Percentiles rank a stretch among this genome's conserved stretches.
phyloP scores from a whole-genome alignment of 305 asterid genomes.

The Ajuga reptans region DNA sequence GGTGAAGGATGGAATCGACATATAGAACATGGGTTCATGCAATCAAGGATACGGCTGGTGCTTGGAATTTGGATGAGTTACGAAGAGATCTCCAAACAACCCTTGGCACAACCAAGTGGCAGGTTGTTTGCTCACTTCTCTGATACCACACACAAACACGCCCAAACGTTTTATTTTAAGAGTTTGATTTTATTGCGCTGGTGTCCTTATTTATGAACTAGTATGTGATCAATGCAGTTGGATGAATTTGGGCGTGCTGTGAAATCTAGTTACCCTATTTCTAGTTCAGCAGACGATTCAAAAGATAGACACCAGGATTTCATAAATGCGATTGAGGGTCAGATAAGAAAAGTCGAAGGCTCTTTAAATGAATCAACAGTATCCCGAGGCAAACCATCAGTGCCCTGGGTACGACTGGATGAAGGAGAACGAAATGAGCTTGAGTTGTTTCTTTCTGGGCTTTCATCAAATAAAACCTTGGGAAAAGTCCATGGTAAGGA shows the following conservation, averaged over 20 bases:
- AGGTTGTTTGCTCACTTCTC: conserved; percentile 37
- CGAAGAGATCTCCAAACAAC: conserved; percentile 70
- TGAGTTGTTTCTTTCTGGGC: conserved; percentile 67
- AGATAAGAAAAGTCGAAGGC: conserved; percentile 50
- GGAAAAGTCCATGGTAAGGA: conserved; percentile 26
- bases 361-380: conserved; percentile 44
- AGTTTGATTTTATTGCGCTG: background rate
- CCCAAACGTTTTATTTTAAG: background rate
- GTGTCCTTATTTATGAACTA: background rate
- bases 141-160: too few species aligned
- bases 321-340: conserved; percentile 53
- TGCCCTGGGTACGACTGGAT: conserved; percentile 75
- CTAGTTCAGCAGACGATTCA: conserved; percentile 50
- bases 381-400: conserved; percentile 67
- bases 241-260: conserved; percentile 88
- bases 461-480: conserved; percentile 25
- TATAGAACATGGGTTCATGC: conserved; percentile 87
- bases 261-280: conserved; percentile 45
- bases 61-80: conserved; percentile 68
- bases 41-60: conserved; percentile 45
- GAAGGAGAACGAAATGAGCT: conserved; percentile 81
- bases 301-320: conserved; percentile 66
- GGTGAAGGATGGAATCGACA: conserved; percentile 84
- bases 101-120: conserved; percentile 94
- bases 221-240: conserved; percentile 43